These are phyloP conservation scores for Kuraishia capsulata DNA, from an alignment of 805 yeast genomes.

Conservation along the genomic window DNA sequence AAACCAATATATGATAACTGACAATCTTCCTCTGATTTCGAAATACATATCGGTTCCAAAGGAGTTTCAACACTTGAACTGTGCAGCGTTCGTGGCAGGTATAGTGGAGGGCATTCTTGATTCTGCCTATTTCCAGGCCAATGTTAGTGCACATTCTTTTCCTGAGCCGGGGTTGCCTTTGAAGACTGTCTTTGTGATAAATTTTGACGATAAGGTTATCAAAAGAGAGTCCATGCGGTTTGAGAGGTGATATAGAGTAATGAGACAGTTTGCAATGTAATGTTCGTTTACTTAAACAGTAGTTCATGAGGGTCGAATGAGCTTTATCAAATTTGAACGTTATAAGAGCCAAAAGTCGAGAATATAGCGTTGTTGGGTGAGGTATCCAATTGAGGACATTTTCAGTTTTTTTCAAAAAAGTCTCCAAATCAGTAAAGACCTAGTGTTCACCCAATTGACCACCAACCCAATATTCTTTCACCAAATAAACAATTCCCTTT, in stretches of 20 bases:
- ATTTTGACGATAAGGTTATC: slow-evolving; percentile 52
- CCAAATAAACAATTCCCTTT: no score
- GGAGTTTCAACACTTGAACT: slow-evolving; percentile 68
- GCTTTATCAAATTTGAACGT: no score
- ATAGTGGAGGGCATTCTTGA: slow-evolving; percentile 77
- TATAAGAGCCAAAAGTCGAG: no score
- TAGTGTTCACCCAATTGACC: no score
- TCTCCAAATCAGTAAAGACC: no score
- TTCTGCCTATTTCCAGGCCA: slow-evolving; percentile 60
- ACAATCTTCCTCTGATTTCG: slow-evolving; percentile 63
- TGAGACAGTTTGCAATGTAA: no score
- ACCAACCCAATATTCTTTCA: no score
- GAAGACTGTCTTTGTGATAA: slow-evolving; percentile 68
- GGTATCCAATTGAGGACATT: no score
- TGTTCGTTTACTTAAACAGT: no score
- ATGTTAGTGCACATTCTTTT: slow-evolving; percentile 76
- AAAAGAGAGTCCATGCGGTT: slow-evolving; percentile 43
- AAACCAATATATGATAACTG: slow-evolving; percentile 71
- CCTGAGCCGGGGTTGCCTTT: slow-evolving; percentile 49
- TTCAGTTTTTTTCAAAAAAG: no score
- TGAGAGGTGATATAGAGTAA: slow-evolving; percentile 12
- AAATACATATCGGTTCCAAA: slow-evolving; percentile 69
- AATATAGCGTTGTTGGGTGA: no score
- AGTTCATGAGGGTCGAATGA: no score
- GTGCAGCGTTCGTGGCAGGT: slow-evolving; percentile 81